A percentile compares a stretch with the other conserved stretches of the same genome.
These are phyloP conservation scores for Irpex sp. DNA, from an alignment of 1,284 basidiomycete species.

Conservation along the genomic window DNA sequence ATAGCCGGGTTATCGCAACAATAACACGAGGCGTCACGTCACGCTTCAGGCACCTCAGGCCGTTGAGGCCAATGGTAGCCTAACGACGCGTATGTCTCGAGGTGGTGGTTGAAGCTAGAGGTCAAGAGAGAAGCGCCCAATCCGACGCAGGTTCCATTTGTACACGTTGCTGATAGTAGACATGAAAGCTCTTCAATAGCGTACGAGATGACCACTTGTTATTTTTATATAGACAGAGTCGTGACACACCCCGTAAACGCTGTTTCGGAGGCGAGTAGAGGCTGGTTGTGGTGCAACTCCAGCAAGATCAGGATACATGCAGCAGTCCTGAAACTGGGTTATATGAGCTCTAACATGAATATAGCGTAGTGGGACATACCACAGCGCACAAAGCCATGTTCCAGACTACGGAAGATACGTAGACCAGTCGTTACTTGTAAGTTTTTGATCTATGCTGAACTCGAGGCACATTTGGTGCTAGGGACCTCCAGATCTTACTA, in stretches of 20 bases:
- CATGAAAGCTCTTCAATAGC: not conserved
- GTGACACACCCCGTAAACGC: too few relatives aligned
- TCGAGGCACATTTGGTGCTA: not conserved
- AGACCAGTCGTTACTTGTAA: too few relatives aligned
- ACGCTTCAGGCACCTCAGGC: not conserved
- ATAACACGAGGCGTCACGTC: not conserved
- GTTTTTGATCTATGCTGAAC: not conserved
- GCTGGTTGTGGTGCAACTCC: too few relatives aligned
- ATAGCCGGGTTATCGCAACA: not conserved
- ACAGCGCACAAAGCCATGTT: too few relatives aligned
- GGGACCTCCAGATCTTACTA: too few relatives aligned
- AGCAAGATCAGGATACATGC: too few relatives aligned
- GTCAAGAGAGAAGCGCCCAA: not conserved
- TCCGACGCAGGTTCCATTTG: not conserved
- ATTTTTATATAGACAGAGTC: too few relatives aligned
- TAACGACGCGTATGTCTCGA: not conserved
- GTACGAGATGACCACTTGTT: not conserved
- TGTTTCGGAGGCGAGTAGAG: too few relatives aligned
- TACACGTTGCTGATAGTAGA: not conserved
- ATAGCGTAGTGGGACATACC: too few relatives aligned
- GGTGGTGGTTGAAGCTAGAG: not conserved
- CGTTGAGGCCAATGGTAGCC: not conserved
- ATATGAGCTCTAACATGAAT: too few relatives aligned
- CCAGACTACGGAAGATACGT: too few relatives aligned
- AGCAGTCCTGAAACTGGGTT: too few relatives aligned